These are phyloP conservation scores for Chlorella vulgaris DNA, from an alignment of 139 green algal genomes.

Conservation along the genomic window DNA sequence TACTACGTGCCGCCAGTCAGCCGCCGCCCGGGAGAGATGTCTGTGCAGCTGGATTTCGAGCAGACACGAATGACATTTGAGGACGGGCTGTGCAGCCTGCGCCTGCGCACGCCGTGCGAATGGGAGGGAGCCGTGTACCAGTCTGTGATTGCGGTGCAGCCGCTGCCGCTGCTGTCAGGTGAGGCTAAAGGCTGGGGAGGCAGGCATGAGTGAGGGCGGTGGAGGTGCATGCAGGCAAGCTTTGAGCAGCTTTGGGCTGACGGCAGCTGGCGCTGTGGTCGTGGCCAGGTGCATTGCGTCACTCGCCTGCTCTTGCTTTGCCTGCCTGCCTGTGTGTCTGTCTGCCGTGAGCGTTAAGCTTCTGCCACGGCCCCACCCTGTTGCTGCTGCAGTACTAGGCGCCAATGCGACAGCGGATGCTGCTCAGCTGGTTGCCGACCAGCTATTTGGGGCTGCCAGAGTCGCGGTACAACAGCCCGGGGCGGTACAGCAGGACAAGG, in stretches of 20 bases:
- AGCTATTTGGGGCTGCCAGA: not conserved
- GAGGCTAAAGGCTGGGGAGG: too few species aligned
- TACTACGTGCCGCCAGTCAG: too few species aligned
- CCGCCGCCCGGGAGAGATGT: not conserved
- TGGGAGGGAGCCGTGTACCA: not conserved
- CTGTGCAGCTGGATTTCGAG: slow-evolving; percentile 16
- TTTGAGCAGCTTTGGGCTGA: not conserved
- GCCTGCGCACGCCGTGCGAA: not conserved
- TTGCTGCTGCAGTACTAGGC: not conserved
- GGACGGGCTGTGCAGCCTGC: not conserved
- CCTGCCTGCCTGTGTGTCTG: not conserved
- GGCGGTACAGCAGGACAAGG: not conserved
- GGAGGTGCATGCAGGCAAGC: not conserved
- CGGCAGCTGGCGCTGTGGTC: not conserved
- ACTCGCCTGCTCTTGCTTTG: too few species aligned
- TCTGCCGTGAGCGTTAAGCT: too few species aligned
- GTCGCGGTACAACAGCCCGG: too few species aligned
- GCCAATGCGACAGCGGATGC: not conserved
- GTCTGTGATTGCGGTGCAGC: not conserved
- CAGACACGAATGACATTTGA: not conserved
- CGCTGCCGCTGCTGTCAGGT: not conserved
- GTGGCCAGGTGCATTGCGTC: too few species aligned
- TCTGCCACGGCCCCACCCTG: not conserved
- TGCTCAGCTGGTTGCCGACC: not conserved
- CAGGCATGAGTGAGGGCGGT: not conserved